Evolutionary conservation across 345 rosid species (phyloP).

Genomic region (Lagerstroemia speciosa): DNA sequence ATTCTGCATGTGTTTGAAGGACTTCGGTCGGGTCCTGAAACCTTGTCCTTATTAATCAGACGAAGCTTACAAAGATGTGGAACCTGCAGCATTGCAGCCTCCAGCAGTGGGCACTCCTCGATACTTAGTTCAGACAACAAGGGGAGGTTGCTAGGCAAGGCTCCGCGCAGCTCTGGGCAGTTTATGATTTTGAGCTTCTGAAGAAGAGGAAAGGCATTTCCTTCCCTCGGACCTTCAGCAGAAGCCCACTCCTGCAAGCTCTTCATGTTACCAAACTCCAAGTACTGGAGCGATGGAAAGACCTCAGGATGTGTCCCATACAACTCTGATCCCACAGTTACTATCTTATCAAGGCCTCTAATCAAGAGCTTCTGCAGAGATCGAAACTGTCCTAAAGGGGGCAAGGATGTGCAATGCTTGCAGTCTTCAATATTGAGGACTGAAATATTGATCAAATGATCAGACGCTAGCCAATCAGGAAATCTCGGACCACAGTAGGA

Average conservation of each 20-base stretch:
- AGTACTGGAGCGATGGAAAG: constrained; percentile 25
- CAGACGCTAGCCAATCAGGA: constrained; percentile 30
- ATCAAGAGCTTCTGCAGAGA: constrained; percentile 25
- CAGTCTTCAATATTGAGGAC: constrained; percentile 22
- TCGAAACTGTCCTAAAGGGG: constrained; percentile 30
- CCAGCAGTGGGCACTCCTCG: constrained; percentile 9
- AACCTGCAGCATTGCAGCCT: background rate
- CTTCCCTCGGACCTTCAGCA: background rate
- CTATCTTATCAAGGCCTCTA: constrained; percentile 17
- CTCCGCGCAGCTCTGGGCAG: constrained; percentile 10
- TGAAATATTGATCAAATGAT: constrained; percentile 17
- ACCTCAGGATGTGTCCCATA: constrained; percentile 19
- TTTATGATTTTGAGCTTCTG: constrained; percentile 5
- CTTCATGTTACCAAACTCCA: constrained; percentile 9
- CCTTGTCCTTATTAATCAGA: constrained; percentile 4
- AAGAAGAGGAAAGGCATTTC: constrained; percentile 10
- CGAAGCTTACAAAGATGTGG: background rate
- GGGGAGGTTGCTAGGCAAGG: constrained; percentile 4
- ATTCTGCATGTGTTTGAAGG: background rate
- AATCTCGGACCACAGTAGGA: constrained; percentile 25
- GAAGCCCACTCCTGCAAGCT: constrained; percentile 13
- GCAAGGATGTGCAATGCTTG: constrained; percentile 23
- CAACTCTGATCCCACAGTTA: constrained; percentile 22
- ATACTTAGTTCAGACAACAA: constrained; percentile 6
- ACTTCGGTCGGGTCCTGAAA: background rate